Base-by-base conservation (phyloP, 2,329 filamentous ascomycete species). In the Phaeosphaeria sp. region DNA sequence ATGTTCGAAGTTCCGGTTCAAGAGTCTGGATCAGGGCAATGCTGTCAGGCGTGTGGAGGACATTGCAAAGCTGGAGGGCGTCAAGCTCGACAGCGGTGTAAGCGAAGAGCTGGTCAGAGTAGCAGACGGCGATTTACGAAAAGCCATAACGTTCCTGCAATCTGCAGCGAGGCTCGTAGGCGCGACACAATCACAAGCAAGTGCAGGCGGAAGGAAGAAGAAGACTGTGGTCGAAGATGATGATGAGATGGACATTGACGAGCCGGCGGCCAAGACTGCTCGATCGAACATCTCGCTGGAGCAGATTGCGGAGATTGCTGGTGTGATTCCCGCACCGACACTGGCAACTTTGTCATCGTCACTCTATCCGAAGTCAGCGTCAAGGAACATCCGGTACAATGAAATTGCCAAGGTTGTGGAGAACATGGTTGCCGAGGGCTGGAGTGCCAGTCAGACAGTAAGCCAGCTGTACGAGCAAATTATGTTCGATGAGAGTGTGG, bases 1-100 rank as follows among this genome's bases (percentile, higher is more conserved):
- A 68, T 99, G 95, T 81, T 93, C 89, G 78, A 99, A 99, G 79
- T 99, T 99, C 76, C 86, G 95, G 30, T 99, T 99, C 86, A 99
- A 99, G 86, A 92, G 91, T 63, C 81, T 99, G 63, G 94, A 97
- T 75, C 90, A 93, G 70, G 87, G 86, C 7, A 96, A 96, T 73
- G 92, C 95, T 7, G 89, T 88, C 68, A 87, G 84, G 71, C 83
- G 96, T 53, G 80, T 99, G 13, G 87, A 90, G 69, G 87, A 93
- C 53, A 99, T 99, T 78, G 93, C 95, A 0, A 80, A 82, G 52
- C 83, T 88, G 45, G 95, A 99, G 77, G 87, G 87, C 1, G 89
- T 99, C 5, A 80, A 77, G 42, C 78, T 97, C 30, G 92, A 92
- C 60, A 83, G 89, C 9, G 93, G 92, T 0, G 93, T 92, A 0